Evolutionary conservation across 805 yeast species (phyloP).

Genomic region (Candida montana): DNA sequence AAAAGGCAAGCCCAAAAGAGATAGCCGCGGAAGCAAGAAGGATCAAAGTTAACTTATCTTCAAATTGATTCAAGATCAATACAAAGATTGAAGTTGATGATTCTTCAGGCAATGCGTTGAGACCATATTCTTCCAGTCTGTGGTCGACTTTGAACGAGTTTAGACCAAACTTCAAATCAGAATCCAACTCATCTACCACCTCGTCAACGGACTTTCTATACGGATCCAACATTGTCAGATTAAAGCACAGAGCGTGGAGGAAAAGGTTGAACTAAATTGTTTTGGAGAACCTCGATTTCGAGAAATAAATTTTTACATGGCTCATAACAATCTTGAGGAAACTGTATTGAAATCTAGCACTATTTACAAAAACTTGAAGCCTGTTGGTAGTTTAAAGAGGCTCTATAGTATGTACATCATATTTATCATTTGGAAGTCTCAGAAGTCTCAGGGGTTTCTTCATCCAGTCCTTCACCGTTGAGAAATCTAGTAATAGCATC

Average conservation of each 20-base stretch:
- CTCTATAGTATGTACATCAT: not conserved
- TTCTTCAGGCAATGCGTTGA: slow-evolving; percentile 31
- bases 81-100: slow-evolving; percentile 30
- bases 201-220: slow-evolving; percentile 10
- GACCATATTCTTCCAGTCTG: slow-evolving; percentile 18
- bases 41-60: slow-evolving; percentile 32
- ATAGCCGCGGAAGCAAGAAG: slow-evolving; percentile 29
- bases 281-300: not conserved
- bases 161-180: slow-evolving; percentile 15
- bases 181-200: slow-evolving; percentile 12
- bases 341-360: not conserved
- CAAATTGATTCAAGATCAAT: slow-evolving; percentile 32
- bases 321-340: not conserved
- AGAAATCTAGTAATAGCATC: slow-evolving; percentile 47
- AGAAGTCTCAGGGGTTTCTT: too few relatives aligned
- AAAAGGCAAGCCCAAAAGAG: slow-evolving; percentile 28
- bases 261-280: not conserved
- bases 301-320: not conserved
- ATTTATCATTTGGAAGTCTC: not conserved
- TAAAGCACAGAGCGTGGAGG: not conserved
- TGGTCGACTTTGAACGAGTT: slow-evolving; percentile 10
- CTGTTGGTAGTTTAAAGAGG: not conserved
- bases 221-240: slow-evolving; percentile 6
- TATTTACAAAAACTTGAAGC: not conserved
- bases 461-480: slow-evolving; percentile 33